A percentile compares a stretch with the other conserved stretches of the same genome.
Conservation (phyloP, 1,139 yeast species). For the Yamadazyma taylorii region DNA sequence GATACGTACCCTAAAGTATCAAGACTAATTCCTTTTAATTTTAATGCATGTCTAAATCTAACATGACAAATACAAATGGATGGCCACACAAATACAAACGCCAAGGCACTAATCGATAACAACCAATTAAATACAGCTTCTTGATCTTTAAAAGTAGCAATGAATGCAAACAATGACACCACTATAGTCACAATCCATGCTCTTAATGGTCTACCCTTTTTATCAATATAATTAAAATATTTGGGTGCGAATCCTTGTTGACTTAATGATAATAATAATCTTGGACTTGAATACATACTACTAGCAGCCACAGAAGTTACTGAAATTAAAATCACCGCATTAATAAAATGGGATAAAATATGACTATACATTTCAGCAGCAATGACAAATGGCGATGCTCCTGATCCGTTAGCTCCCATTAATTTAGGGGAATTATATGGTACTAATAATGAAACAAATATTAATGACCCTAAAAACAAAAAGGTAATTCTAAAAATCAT, state of each 20-base stretch:
- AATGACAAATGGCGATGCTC: constrained; percentile 46
- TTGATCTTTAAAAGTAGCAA: constrained; percentile 42
- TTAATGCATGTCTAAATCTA: constrained; percentile 44
- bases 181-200: constrained; percentile 35
- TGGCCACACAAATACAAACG: constrained; percentile 45
- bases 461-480: constrained; percentile 42
- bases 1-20: constrained; percentile 41
- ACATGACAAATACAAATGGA: constrained; percentile 43
- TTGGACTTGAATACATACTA: constrained; percentile 44
- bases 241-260: constrained; percentile 46
- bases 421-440: constrained; percentile 39
- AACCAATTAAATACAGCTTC: constrained; percentile 46
- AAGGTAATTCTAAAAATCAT: constrained; percentile 39
- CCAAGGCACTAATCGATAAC: constrained; percentile 44
- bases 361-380: constrained; percentile 42
- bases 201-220: constrained; percentile 44
- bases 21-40: constrained; percentile 32
- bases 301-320: constrained; percentile 49
- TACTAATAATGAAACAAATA: constrained; percentile 43
- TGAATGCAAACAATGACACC: constrained; percentile 31
- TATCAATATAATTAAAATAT: constrained; percentile 44
- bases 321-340: constrained; percentile 43
- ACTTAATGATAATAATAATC: constrained; percentile 45
- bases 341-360: constrained; percentile 42
- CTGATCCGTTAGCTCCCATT: constrained; percentile 38